A percentile compares a stretch with the other conserved stretches of the same genome.
Conservation (phyloP, 352 stramenopile genomes). For the Globisporangium paroecandrum region DNA sequence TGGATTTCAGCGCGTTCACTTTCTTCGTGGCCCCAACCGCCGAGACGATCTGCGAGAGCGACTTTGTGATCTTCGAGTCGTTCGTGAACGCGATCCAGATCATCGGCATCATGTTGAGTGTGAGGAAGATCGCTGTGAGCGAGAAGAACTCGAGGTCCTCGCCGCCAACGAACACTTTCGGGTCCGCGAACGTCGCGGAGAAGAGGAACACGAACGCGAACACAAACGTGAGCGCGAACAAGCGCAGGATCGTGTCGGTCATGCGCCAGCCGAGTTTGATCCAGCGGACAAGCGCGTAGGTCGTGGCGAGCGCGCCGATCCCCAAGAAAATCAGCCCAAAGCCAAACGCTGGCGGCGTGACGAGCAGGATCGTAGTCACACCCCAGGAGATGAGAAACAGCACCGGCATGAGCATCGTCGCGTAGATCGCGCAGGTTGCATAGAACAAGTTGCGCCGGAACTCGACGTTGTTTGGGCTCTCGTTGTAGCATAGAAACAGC, state of each 20-base stretch:
- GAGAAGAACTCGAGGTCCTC: conserved; percentile 76
- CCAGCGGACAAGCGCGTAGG: conserved; percentile 61
- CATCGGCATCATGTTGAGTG: conserved; percentile 88
- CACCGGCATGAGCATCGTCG: conserved; percentile 52
- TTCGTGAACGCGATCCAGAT: conserved; percentile 91
- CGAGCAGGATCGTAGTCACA: conserved; percentile 60
- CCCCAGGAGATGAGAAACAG: conserved; percentile 70
- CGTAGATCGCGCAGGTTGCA: conserved; percentile 48
- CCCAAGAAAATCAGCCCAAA: conserved; percentile 80
- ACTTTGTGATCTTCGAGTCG: conserved; percentile 83
- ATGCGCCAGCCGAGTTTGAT: conserved; percentile 78
- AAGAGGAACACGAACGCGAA: conserved; percentile 81
- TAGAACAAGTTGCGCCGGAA: conserved; percentile 84
- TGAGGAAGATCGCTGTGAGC: conserved; percentile 74
- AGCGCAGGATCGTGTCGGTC: conserved; percentile 49
- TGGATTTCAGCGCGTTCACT: conserved; percentile 68
- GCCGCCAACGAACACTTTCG: conserved; percentile 62
- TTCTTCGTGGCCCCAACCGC: conserved; percentile 76
- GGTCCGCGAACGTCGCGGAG: conserved; percentile 73
- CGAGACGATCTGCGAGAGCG: conserved; percentile 72
- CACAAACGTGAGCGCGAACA: conserved; percentile 52
- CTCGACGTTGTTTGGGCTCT: conserved; percentile 49
- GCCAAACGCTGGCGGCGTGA: conserved; percentile 72
- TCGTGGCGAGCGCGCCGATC: conserved; percentile 31
- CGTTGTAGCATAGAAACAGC: conserved; percentile 80